Evolutionary conservation across 1,284 basidiomycete genomes (phyloP), one percentile per base, ranked within the genome.

Genomic region (Afroboletus lepidellus): DNA sequence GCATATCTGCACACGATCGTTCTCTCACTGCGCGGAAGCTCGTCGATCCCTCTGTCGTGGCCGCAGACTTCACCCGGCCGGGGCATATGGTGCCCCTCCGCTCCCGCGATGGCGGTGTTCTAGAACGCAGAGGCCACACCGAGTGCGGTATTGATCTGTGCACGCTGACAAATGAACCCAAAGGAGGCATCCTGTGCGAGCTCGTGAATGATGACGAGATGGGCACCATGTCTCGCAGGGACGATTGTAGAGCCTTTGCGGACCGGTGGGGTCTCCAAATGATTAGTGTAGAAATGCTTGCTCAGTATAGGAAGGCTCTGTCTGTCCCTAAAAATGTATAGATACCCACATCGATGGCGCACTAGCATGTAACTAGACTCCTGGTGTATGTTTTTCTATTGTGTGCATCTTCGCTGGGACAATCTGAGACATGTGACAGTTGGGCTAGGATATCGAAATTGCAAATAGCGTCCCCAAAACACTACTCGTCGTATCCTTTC

Each of bases 1-100:
- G 97, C 32, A 99, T 99, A 63, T 97, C 94, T 43, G 96, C 97
- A 4, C 87, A 94, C 71, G 96, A 99, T 73, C 86, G 97, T 53
- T 87, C 92, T 7, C 77, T 95, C 51, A 96, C 94, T 8, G 91
- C 82, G 1, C 83, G 91, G 37, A 87, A 89, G 51, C 83, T 98
- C 29, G 90, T 94, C 23, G 79, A 81, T 59, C 72, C 80, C 39
- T 58, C 68, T 41, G 64, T 79, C n/a, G 66, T 65, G 2, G 71
- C 90, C n/a, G 73, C 78, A 7, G 89, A 97, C 62, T 98, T 99
- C 68, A 85, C 85, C 2, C 83, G 95, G 27, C 97, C 97, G 4
- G 97, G 97, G 2, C 97, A 99, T 69, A 80, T 98, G 79, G 93
- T 98, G 4, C 94, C 97, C 15, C 76, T 99, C 29, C 85, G 94